Conservation (phyloP, 768 basidiomycete genomes). For the Lentinula boryana region DNA sequence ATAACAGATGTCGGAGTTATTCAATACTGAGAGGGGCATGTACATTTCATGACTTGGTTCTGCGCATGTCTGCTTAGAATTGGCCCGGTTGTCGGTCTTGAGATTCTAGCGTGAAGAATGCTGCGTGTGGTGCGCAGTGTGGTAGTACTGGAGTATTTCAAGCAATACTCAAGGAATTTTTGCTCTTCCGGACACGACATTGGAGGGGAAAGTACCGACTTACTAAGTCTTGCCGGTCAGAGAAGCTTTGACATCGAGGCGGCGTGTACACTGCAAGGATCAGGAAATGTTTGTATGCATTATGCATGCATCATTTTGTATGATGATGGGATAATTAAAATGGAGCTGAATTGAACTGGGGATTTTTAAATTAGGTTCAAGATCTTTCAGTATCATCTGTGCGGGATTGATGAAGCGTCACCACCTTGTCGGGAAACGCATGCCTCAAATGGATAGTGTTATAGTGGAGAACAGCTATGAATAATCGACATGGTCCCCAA, state of each 20-base stretch:
- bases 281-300: neutral
- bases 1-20: neutral
- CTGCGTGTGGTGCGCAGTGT: neutral
- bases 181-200: neutral
- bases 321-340: slow-evolving; percentile 21
- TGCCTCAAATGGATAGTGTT: neutral
- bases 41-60: neutral
- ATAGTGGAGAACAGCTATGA: neutral
- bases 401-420: slow-evolving; percentile 11
- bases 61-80: neutral
- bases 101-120: neutral
- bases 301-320: neutral
- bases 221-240: neutral
- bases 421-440: neutral
- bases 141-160: neutral
- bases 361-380: slow-evolving; percentile 21
- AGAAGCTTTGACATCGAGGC: neutral
- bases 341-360: slow-evolving; percentile 17
- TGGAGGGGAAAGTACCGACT: neutral
- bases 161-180: neutral
- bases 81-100: neutral
- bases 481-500: neutral
- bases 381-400: slow-evolving; percentile 12
- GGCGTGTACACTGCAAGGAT: neutral
- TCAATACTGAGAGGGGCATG: neutral